Percentiles rank a stretch among this genome's conserved stretches.
These are phyloP conservation scores for Porphyrellus sp. DNA, from an alignment of 1,284 basidiomycete genomes.

Conservation along the genomic window DNA sequence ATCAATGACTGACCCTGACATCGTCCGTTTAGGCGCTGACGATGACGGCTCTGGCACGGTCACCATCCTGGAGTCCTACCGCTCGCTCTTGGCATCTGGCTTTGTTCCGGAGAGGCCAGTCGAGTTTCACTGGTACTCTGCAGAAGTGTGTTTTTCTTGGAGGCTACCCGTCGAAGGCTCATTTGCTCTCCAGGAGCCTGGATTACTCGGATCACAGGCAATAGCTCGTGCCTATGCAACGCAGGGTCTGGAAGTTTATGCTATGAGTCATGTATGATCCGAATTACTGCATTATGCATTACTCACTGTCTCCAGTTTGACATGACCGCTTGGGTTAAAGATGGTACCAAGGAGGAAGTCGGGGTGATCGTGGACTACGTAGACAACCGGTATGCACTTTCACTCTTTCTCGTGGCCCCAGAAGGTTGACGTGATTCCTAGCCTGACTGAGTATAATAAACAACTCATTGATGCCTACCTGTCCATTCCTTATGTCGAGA, in stretches of 20 bases:
- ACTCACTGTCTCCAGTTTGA: constrained; percentile 59
- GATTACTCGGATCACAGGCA: constrained; percentile 93
- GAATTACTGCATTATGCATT: background rate
- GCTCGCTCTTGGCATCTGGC: constrained; percentile 74
- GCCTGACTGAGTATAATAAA: constrained; percentile 79
- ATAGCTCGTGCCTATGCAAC: constrained; percentile 78
- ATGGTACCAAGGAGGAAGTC: constrained; percentile 81
- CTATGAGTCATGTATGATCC: constrained; percentile 77
- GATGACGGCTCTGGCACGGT: constrained; percentile 93
- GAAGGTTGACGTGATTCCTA: constrained; percentile 29
- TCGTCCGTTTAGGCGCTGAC: constrained; percentile 58
- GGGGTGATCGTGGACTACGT: constrained; percentile 91
- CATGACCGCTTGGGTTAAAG: constrained; percentile 97
- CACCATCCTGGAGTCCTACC: constrained; percentile 88
- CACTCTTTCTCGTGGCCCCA: background rate
- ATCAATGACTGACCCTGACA: constrained; percentile 2
- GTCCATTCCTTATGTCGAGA: constrained; percentile 73
- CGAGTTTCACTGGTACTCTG: constrained; percentile 96
- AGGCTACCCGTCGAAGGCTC: background rate
- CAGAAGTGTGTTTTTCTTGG: constrained; percentile 54
- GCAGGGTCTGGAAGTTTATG: constrained; percentile 65
- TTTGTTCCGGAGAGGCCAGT: constrained; percentile 78
- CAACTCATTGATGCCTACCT: constrained; percentile 75
- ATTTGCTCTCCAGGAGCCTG: constrained; percentile 64
- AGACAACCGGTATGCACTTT: constrained; percentile 52